Evolutionary conservation across 2,329 filamentous ascomycete genomes (phyloP).

Genomic region (Didymella pomorum): DNA sequence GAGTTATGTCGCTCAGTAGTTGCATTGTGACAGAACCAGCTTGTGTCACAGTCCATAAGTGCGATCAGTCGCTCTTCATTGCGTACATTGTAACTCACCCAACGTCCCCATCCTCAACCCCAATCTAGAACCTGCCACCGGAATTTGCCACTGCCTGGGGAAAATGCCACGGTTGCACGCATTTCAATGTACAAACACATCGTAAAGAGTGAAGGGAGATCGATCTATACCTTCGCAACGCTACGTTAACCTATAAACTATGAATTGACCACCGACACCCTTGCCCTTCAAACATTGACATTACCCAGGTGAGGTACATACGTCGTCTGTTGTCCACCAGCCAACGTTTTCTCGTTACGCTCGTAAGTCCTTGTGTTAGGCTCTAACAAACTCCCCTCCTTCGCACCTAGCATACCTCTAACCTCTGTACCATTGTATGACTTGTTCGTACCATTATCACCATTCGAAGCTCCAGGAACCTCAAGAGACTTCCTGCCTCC

Average conservation of each 20-base stretch:
- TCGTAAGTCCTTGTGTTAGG: conserved; percentile 7
- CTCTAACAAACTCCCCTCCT: conserved; percentile 15
- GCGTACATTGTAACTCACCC: too few relatives aligned
- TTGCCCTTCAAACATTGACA: background rate
- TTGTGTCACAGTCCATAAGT: background rate
- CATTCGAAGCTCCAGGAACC: background rate
- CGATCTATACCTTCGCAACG: background rate
- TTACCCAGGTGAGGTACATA: conserved; percentile 16
- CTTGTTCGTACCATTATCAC: background rate
- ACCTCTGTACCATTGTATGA: conserved; percentile 1
- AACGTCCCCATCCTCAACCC: too few relatives aligned
- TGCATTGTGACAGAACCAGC: background rate
- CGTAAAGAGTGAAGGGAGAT: background rate
- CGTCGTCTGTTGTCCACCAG: background rate
- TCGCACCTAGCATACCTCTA: conserved; percentile 5
- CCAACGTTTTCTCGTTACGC: background rate
- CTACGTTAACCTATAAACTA: background rate
- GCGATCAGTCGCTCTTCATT: too few relatives aligned
- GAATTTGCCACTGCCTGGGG: too few relatives aligned
- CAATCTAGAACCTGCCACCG: background rate
- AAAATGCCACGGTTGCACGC: too few relatives aligned
- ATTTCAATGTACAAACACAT: background rate
- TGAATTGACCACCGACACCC: background rate
- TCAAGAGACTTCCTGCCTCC: background rate
- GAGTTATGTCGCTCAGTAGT: background rate